phyloP scores from a whole-genome alignment of 371 early-diverging fungal species.

The Apophysomyces sp. region DNA sequence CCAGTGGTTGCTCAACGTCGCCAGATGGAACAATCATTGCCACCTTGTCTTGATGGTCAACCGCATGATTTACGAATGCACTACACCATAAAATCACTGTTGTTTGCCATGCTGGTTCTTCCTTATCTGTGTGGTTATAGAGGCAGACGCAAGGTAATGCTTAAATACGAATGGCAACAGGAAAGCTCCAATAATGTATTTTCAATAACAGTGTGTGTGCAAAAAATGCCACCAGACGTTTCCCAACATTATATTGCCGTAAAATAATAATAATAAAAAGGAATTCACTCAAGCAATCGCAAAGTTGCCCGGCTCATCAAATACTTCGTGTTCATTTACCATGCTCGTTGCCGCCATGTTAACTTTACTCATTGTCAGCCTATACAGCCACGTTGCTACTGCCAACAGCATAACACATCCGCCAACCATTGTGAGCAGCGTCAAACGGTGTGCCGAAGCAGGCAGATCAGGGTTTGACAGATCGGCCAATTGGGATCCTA shows the following conservation, averaged over 20 bases:
- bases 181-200: neutral
- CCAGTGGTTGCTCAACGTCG: constrained; percentile 36
- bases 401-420: constrained; percentile 19
- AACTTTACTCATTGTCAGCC: constrained; percentile 21
- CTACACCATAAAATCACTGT: constrained; percentile 27
- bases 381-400: constrained; percentile 26
- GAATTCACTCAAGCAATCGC: neutral
- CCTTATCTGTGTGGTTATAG: constrained; percentile 48
- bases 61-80: constrained; percentile 49
- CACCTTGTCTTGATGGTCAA: constrained; percentile 32
- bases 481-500: constrained; percentile 40
- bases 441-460: constrained; percentile 36
- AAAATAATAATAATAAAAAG: neutral
- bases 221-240: constrained; percentile 41
- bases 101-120: constrained; percentile 34
- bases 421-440: constrained; percentile 30
- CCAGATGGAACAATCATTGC: constrained; percentile 36
- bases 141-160: constrained; percentile 33
- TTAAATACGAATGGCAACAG: neutral
- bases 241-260: constrained; percentile 33
- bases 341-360: neutral
- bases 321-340: neutral
- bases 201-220: constrained; percentile 31
- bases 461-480: constrained; percentile 35
- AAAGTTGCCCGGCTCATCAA: neutral